Conservation (phyloP, 2,329 filamentous ascomycete genomes). For the Pseudopithomyces maydicus region DNA sequence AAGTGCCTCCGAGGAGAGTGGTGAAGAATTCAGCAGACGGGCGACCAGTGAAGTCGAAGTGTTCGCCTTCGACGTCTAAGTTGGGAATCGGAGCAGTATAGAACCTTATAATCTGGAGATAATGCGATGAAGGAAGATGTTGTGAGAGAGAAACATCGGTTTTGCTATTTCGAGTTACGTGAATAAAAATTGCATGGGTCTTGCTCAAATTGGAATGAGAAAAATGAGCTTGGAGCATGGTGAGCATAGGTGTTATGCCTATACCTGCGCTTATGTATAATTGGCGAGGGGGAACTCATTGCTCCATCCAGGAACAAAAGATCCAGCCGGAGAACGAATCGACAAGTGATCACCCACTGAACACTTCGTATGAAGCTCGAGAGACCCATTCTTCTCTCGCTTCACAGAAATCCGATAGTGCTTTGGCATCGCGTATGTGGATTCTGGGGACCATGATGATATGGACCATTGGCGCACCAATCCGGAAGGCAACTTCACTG, state of each 20-base stretch:
- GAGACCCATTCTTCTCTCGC: neutral
- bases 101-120: neutral
- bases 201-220: neutral
- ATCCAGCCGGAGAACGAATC: conserved; percentile 3
- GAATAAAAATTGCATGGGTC: conserved; percentile 3
- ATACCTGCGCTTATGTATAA: conserved; percentile 12
- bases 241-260: conserved; percentile 8
- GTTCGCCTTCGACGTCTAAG: neutral
- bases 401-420: conserved; percentile 11
- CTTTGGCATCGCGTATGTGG: neutral
- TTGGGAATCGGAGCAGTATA: neutral
- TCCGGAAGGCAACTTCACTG: conserved; percentile 5
- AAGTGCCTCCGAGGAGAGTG: neutral
- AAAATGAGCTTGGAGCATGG: conserved; percentile 10
- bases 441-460: conserved; percentile 1
- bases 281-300: conserved; percentile 6
- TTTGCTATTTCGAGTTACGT: conserved; percentile 6
- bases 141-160: neutral
- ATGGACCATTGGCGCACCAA: conserved; percentile 8
- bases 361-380: neutral
- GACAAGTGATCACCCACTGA: neutral
- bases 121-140: neutral
- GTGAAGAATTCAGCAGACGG: neutral
- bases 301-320: conserved; percentile 5
- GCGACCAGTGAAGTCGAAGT: conserved; percentile 1